Conservation (phyloP, 257 asterid species). For the Solanum lycopersicoides region DNA sequence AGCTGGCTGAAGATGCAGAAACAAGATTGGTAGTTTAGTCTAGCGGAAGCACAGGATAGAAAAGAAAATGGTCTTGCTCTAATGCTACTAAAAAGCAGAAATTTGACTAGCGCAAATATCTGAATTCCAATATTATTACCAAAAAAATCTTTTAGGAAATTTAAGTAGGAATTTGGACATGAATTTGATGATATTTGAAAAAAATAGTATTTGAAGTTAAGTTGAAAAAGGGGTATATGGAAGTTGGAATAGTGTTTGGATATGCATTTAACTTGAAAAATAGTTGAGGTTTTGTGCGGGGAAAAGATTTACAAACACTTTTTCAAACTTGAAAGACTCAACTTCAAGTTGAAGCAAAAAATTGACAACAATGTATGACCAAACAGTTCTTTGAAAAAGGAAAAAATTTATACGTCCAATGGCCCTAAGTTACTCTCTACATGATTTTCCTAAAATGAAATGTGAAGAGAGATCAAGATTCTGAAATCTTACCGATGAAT, state of each 20-base stretch:
- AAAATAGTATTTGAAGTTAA: not conserved
- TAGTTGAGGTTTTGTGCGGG: not conserved
- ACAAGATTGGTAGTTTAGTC: not conserved
- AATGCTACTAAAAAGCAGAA: not conserved
- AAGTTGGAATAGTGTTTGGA: not conserved
- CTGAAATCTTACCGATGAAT: slow-evolving; percentile 46
- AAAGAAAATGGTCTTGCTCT: not conserved
- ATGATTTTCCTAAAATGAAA: not conserved
- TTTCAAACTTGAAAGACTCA: not conserved
- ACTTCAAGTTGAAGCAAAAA: not conserved
- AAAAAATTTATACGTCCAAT: not conserved
- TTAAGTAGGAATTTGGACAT: not conserved
- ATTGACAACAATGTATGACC: not conserved
- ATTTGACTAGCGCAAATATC: not conserved
- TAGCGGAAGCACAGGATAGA: not conserved
- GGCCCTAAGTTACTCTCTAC: not conserved
- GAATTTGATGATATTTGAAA: not conserved
- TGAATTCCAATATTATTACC: not conserved
- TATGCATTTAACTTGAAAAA: not conserved
- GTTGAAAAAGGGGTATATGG: not conserved
- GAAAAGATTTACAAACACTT: not conserved
- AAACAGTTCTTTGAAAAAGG: not conserved
- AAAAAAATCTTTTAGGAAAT: not conserved
- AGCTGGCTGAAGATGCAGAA: slow-evolving; percentile 34
- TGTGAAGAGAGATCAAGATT: not conserved